A percentile compares a stretch with the other conserved stretches of the same genome.
These are phyloP conservation scores for Catenaria anguillulae DNA, from an alignment of 371 early-diverging fungal species.

Conservation along the genomic window DNA sequence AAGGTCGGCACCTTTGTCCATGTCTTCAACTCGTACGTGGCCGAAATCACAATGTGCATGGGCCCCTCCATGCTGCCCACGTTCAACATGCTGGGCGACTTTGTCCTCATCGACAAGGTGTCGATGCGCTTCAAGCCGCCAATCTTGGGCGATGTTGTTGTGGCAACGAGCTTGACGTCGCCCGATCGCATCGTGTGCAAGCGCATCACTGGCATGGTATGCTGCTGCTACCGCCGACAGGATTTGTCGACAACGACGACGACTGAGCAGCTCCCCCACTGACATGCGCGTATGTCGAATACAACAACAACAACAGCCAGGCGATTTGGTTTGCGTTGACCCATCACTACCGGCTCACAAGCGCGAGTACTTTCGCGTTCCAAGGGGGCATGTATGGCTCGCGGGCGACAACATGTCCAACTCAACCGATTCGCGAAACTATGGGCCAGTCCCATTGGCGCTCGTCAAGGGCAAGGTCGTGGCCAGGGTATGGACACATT, in stretches of 20 bases:
- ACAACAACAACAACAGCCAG: constrained; percentile 36
- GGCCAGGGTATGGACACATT: constrained; percentile 36
- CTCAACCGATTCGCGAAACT: constrained; percentile 61
- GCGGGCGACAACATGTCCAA: constrained; percentile 66
- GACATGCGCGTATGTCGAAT: no score
- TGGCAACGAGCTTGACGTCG: constrained; percentile 46
- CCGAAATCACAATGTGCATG: constrained; percentile 47
- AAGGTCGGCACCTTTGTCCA: constrained; percentile 44
- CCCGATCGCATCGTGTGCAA: constrained; percentile 54
- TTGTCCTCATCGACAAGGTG: constrained; percentile 49
- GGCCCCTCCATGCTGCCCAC: constrained; percentile 81
- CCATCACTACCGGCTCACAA: constrained; percentile 17
- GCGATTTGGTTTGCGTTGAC: constrained; percentile 51
- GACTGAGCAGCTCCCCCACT: no score
- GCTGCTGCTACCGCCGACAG: neutral
- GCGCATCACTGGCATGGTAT: constrained; percentile 58
- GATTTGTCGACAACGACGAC: no score
- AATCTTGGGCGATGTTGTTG: constrained; percentile 56
- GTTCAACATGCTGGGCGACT: constrained; percentile 47
- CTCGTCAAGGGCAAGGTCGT: constrained; percentile 55
- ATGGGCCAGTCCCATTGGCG: constrained; percentile 73
- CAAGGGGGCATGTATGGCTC: constrained; percentile 35
- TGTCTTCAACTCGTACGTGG: constrained; percentile 43
- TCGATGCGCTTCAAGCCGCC: constrained; percentile 33
- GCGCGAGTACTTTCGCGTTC: constrained; percentile 11